Evolutionary conservation across 305 asterid species (phyloP), one percentile per base, ranked within the genome.

Genomic region (Plantago coronopus): DNA sequence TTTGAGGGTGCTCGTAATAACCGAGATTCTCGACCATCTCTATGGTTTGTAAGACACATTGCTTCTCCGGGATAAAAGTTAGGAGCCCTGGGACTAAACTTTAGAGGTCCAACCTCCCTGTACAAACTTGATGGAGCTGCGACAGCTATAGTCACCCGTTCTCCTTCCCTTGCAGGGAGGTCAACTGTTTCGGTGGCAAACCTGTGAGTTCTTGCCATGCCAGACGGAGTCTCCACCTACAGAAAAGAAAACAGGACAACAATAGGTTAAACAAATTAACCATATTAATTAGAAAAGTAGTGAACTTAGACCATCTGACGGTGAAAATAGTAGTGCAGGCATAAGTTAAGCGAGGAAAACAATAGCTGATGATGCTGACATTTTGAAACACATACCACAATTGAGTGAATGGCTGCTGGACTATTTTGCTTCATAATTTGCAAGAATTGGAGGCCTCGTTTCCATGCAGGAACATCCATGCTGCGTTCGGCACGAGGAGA

Each of bases 401-500:
- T 64, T 59, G 99, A 93, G 77, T 93, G 97, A 61, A 87, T 83
- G 5, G 96, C 96, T 64, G 94, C 89, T 73, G 97, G 97, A 77
- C 82, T 67, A 53, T 72, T 82, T 80, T 76, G 94, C 82, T 84
- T 91, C 81, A 76, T 31, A 62, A 91, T 83, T 66, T 76, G 88
- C 75, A 89, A 70, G 79, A 74, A 80, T 57, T 76, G 81, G 59
- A 93, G 88, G 72, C 78, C 84, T 29, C 97, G 79, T 79, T 76
- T 85, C 99, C 99, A 89, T 62, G 99, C 91, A 77, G 99, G 96
- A 74, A 89, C 79, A 68, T 87, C 95, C 97, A 87, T 82, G 97
- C 99, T 89, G 97, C 97, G 94, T 85, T 85, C 94, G 95, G 89
- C 79, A 89, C 85, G 87, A 89, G 86, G 87, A 93, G 88, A 89